These are phyloP conservation scores for Aureobasidium sp. DNA, from an alignment of 2,329 filamentous ascomycete species.

Conservation along the genomic window DNA sequence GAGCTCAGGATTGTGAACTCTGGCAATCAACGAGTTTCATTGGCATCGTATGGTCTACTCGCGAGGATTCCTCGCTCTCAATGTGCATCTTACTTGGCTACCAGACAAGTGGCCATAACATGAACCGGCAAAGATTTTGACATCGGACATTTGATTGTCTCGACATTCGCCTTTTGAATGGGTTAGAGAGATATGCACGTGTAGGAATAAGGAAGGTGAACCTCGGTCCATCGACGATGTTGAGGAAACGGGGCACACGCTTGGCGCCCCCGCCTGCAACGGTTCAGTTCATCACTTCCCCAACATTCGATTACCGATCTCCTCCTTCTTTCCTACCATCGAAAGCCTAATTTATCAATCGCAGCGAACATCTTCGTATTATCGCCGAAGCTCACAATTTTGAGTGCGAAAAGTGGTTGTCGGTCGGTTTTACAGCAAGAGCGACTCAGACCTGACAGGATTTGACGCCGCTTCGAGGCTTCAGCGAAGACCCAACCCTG, in stretches of 20 bases:
- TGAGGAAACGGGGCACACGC: background rate
- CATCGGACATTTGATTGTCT: no score
- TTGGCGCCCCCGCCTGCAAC: constrained; percentile 5
- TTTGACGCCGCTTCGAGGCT: background rate
- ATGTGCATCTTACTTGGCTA: no score
- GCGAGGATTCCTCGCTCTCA: no score
- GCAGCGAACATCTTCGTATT: background rate
- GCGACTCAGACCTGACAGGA: background rate
- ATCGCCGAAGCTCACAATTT: no score
- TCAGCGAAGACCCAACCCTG: background rate
- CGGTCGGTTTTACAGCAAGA: background rate
- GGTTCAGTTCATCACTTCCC: background rate
- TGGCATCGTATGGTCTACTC: no score
- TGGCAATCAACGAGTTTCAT: no score
- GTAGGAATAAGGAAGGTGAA: background rate
- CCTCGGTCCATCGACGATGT: background rate
- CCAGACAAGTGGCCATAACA: no score
- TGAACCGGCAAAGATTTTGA: no score
- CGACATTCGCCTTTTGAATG: no score
- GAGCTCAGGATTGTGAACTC: no score
- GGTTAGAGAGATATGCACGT: background rate
- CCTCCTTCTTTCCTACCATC: background rate
- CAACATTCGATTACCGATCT: constrained; percentile 5
- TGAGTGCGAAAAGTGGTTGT: background rate
- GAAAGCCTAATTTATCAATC: background rate